Conservation (phyloP, 257 asterid genomes). For the Henckelia pumila region DNA sequence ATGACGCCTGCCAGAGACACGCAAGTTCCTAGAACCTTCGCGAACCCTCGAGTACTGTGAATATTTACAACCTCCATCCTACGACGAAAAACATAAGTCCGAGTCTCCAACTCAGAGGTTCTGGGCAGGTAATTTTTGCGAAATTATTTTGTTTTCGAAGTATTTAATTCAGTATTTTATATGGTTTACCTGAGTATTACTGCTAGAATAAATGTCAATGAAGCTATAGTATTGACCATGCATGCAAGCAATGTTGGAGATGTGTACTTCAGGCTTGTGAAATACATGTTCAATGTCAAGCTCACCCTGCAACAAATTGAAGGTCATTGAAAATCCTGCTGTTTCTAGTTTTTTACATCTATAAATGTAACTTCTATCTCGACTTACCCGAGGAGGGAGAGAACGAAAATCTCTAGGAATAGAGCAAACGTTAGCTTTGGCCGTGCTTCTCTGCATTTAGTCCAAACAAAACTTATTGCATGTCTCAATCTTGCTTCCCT, state of each 20-base stretch:
- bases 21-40: conserved; percentile 56
- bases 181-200: conserved; percentile 56
- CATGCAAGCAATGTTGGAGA: conserved; percentile 70
- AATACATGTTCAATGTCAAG: conserved; percentile 69
- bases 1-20: conserved; percentile 67
- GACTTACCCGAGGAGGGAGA: conserved; percentile 60
- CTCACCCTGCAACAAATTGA: conserved; percentile 47
- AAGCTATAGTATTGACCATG: conserved; percentile 62
- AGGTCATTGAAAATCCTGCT: not conserved
- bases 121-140: not conserved
- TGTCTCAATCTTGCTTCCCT: no score
- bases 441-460: conserved; percentile 51
- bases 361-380: not conserved
- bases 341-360: not conserved
- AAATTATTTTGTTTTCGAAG: not conserved
- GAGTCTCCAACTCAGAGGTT: no score
- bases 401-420: conserved; percentile 52
- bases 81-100: conserved; percentile 1
- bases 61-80: conserved; percentile 62
- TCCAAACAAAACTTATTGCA: not conserved
- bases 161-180: no score
- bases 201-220: conserved; percentile 67
- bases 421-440: conserved; percentile 54
- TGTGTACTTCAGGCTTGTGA: conserved; percentile 46
- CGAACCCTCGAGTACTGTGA: conserved; percentile 52